A percentile compares a stretch with the other conserved stretches of the same genome.
Evolutionary conservation across 306 rosid species (phyloP).

Genomic region (Vachellia collinsii): DNA sequence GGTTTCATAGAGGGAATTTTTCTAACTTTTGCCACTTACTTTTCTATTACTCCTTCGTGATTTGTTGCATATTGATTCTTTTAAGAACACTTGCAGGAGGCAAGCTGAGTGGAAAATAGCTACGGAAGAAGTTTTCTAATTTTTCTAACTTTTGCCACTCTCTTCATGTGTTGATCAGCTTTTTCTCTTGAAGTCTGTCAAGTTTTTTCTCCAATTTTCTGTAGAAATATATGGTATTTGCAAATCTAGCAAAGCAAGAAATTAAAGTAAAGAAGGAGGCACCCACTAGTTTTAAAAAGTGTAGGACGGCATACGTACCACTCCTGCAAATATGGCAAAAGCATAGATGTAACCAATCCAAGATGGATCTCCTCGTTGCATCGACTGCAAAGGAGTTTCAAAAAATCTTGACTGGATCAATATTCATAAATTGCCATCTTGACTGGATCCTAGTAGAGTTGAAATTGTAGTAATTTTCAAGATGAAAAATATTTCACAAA

Average conservation of each 20-base stretch:
- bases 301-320: slow-evolving; percentile 64
- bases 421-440: not conserved
- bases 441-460: not conserved
- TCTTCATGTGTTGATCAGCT: not conserved
- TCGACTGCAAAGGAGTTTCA: slow-evolving; percentile 65
- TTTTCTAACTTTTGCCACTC: too few species aligned
- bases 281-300: not conserved
- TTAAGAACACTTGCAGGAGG: too few species aligned
- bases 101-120: too few species aligned
- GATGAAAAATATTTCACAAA: not conserved
- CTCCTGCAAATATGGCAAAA: slow-evolving; percentile 75
- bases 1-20: too few species aligned
- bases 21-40: too few species aligned
- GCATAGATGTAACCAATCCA: slow-evolving; percentile 85
- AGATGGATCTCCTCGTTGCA: slow-evolving; percentile 84
- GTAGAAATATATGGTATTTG: not conserved
- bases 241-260: not conserved
- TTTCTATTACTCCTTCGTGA: too few species aligned
- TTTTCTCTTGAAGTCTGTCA: not conserved
- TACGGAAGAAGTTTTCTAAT: too few species aligned
- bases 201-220: not conserved
- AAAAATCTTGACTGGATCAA: slow-evolving; percentile 13
- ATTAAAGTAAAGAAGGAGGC: not conserved
- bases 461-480: not conserved
- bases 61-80: too few species aligned